Base-by-base conservation (phyloP, 495 filamentous ascomycete species). In the Geoglossum glabrum region DNA sequence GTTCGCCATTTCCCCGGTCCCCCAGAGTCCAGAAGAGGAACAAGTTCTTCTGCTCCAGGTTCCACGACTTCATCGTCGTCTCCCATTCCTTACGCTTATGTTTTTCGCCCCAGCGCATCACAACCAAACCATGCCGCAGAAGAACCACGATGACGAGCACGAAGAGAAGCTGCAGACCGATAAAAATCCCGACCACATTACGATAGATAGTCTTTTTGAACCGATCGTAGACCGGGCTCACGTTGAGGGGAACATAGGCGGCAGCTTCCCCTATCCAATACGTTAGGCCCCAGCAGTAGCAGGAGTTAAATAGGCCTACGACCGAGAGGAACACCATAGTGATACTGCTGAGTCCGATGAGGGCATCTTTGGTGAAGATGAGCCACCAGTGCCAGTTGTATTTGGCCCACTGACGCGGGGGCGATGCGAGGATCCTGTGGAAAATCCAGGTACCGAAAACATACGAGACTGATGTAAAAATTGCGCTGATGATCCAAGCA, bases 301-400 rank as follows among this genome's bases (percentile, higher is more conserved):
- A 68, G 54, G 38, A 51, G 50, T 68, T 67, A 34, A 65, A 67
- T 1, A 67, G 45, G 1, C 66, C 66, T 23, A 56, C 55, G 33
- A 31, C 59, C 19, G 63, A 58, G 13, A 62, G 30, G 57, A 68
- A 60, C 15, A 68, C 58, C 7, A 68, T 51, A 9, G 57, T 15
- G 19, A 68, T 34, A 8, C 25, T 63, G 13, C 65, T 59, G 11
- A 62, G 5, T 13, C 60, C 61, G 47, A 68, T 60, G 10, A 57
- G 23, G 13, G 54, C 33, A 54, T 66, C 64, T 54, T 66, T 66
- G 31, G 31, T 11, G 11, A 5, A 34, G 60, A 60, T 8, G 25
- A 62, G 57, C 6, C 38, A 28, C 27, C 62, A 34, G 33, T 52
- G 36, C 65, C 64, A 68, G 57, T 60, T 64, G 33, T 61, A 61